Evolutionary conservation across 108 stramenopile genomes (phyloP).

Genomic region (Chaetoceros muelleri): DNA sequence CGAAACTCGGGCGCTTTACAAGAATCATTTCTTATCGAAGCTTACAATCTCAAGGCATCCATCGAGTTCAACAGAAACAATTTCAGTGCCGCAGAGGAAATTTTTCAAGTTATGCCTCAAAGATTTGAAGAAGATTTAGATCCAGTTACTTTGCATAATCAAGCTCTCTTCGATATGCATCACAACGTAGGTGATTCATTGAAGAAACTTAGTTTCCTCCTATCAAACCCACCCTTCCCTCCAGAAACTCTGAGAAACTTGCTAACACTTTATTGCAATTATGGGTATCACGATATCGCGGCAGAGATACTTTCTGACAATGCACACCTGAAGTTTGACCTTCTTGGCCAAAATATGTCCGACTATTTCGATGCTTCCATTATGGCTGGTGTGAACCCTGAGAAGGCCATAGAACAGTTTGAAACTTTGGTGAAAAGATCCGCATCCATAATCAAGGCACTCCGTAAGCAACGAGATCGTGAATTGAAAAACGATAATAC

Average conservation of each 20-base stretch:
- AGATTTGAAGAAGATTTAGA: slow-evolving; percentile 58
- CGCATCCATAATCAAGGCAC: slow-evolving; percentile 7
- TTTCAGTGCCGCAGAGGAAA: slow-evolving; percentile 45
- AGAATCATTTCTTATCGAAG: slow-evolving; percentile 60
- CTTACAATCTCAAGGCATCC: slow-evolving; percentile 81
- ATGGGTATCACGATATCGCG: slow-evolving; percentile 68
- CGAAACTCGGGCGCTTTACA: slow-evolving; percentile 21
- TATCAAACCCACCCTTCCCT: slow-evolving; percentile 67
- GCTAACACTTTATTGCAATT: slow-evolving; percentile 58
- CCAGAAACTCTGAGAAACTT: slow-evolving; percentile 82
- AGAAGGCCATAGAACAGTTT: slow-evolving; percentile 52
- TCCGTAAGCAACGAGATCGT: too few relatives aligned
- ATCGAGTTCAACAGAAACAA: slow-evolving; percentile 52
- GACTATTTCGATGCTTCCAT: slow-evolving; percentile 76
- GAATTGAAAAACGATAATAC: too few relatives aligned
- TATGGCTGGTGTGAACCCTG: slow-evolving; percentile 58
- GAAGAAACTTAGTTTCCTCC: slow-evolving; percentile 58
- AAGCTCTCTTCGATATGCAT: slow-evolving; percentile 57
- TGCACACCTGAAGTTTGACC: slow-evolving; percentile 53
- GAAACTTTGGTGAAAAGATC: slow-evolving; percentile 39
- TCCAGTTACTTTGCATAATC: slow-evolving; percentile 80
- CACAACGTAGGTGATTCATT: slow-evolving; percentile 54
- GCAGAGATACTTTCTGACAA: slow-evolving; percentile 67
- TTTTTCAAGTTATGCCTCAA: slow-evolving; percentile 65
- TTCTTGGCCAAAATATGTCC: slow-evolving; percentile 54